These are phyloP conservation scores for Fusarium compactum DNA, from an alignment of 2,329 filamentous ascomycete species.

Conservation along the genomic window DNA sequence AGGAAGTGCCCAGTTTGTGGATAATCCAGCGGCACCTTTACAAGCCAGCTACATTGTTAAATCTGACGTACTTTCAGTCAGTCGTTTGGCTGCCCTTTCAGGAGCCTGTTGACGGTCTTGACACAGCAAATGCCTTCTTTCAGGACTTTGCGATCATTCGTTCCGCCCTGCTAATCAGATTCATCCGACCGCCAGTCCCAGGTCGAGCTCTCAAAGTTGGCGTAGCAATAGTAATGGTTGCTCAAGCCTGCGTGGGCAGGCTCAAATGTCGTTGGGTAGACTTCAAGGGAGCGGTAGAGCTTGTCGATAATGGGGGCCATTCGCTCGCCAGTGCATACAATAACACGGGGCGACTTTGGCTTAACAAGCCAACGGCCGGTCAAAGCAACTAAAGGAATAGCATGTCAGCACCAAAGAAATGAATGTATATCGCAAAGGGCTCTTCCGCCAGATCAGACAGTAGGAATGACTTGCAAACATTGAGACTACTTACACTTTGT, in stretches of 20 bases:
- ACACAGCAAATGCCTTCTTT: neutral
- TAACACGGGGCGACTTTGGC: slow-evolving; percentile 57
- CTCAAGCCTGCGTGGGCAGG: slow-evolving; percentile 79
- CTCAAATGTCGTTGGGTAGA: slow-evolving; percentile 75
- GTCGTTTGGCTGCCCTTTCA: neutral
- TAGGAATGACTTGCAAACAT: neutral
- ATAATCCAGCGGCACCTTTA: neutral
- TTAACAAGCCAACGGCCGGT: slow-evolving; percentile 80
- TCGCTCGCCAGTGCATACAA: slow-evolving; percentile 82
- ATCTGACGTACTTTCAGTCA: neutral
- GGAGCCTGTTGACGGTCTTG: neutral
- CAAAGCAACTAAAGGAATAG: slow-evolving; percentile 68
- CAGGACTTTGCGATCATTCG: neutral
- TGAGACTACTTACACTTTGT: slow-evolving; percentile 71
- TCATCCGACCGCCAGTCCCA: slow-evolving; percentile 58
- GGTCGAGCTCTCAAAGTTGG: slow-evolving; percentile 76
- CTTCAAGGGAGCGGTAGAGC: slow-evolving; percentile 74
- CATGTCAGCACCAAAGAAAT: slow-evolving; percentile 27
- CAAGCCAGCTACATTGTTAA: neutral
- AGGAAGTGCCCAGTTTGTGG: neutral
- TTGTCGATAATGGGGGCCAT: slow-evolving; percentile 74
- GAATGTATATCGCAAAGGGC: neutral
- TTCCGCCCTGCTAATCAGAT: slow-evolving; percentile 6
- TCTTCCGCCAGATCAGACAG: neutral
- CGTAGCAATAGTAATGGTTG: slow-evolving; percentile 85